Evolutionary conservation across 2,329 filamentous ascomycete genomes (phyloP), one percentile per base, ranked within the genome.

Genomic region (Coleophoma cylindrospora): DNA sequence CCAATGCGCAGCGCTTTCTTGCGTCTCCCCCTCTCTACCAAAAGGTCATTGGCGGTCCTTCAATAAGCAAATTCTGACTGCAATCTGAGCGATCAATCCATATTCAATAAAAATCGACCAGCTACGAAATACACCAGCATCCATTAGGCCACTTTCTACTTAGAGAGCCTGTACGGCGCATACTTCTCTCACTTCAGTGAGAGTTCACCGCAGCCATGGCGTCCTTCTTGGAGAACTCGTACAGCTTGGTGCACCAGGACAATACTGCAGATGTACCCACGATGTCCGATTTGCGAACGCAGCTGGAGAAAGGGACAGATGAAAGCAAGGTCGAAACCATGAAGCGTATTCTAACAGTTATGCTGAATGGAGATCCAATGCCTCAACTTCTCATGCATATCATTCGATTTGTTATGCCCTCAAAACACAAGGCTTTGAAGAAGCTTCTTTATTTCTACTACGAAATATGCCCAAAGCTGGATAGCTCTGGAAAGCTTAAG

Each of bases 391-490:
- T 99, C 62, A 99, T 99, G 94, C 94, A 97, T 75, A 99, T 99
- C 66, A 99, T 99, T 70, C 90, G 94, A 69, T 99, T 99, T 69
- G 91, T 99, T 63, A 99, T 99, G 94, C 94, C 94, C 13, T 96
- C 91, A 56, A 96, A 95, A 76, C 90, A 88, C 71, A 99, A 99
- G 75, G 77, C 87, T 40, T 77, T 99, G 64, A 99, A 99, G 82
- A 99, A 99, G 77, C 80, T 99, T 54, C 81, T 99, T 50, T 99
- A 99, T 74, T 94, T 99, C 71, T 99, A 99, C 76, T 96, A 97
- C 69, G 94, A 99, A 74, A 94, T 97, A 68, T 97, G 94, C 70
- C 94, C 92, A 38, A 99, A 99, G 75, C 84, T 91, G 51, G 94
- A 99, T 70, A 78, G 85, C 48, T 85, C 78, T 66, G 94, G 94